These are phyloP conservation scores for Globisporangium takayamanum DNA, from an alignment of 352 stramenopile genomes.

Conservation along the genomic window DNA sequence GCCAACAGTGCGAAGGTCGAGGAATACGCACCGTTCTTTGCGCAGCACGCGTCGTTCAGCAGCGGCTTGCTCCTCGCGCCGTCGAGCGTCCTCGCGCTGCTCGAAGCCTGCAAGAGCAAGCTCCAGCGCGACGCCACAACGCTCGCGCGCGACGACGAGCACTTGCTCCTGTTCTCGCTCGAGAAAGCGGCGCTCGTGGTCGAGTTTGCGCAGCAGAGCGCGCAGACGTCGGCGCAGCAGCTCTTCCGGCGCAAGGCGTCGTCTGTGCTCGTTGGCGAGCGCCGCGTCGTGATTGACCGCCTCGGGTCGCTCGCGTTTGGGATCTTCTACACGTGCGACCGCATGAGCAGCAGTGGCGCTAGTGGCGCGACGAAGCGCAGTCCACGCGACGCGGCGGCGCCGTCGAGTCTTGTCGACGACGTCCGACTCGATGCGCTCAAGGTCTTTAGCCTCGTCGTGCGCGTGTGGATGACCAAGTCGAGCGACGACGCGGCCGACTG, in stretches of 20 bases:
- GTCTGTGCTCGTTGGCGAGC: constrained; percentile 12
- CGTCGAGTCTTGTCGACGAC: constrained; percentile 6
- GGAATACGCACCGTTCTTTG: constrained; percentile 14
- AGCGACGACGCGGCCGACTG: constrained; percentile 17
- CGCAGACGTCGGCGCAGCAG: neutral
- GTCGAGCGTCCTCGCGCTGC: constrained; percentile 12
- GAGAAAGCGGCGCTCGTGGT: constrained; percentile 11
- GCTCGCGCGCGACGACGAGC: constrained; percentile 16
- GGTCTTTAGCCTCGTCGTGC: constrained; percentile 12
- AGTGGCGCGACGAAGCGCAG: neutral
- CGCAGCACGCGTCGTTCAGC: constrained; percentile 14
- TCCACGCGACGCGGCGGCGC: constrained; percentile 1
- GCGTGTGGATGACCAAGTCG: constrained; percentile 18
- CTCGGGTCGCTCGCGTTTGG: constrained; percentile 16
- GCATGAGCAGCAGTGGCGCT: neutral
- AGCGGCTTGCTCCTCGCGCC: constrained; percentile 15
- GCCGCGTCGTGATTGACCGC: constrained; percentile 15
- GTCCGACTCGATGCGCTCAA: constrained; percentile 14
- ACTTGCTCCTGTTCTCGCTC: constrained; percentile 18
- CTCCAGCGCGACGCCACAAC: neutral
- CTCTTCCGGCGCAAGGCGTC: too few relatives aligned
- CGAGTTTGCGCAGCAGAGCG: constrained; percentile 11
- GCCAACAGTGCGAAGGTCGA: constrained; percentile 3
- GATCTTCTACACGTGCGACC: constrained; percentile 13
- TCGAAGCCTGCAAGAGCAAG: constrained; percentile 10